These are phyloP conservation scores for Daldinia caldariorum DNA, from an alignment of 495 filamentous ascomycete species.

Conservation along the genomic window DNA sequence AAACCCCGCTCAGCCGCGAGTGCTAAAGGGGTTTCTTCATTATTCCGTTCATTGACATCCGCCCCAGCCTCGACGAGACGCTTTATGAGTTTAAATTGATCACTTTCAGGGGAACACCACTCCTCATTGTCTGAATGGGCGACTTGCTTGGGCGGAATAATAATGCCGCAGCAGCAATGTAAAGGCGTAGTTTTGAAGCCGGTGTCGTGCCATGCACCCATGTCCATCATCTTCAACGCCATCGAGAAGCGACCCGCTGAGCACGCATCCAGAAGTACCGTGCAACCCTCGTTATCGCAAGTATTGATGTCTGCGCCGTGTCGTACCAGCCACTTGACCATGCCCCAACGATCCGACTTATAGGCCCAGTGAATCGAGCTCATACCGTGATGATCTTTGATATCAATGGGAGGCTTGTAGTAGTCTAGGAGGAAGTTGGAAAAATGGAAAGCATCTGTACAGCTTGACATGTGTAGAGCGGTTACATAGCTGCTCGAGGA, in stretches of 20 bases:
- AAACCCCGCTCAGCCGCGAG: conserved; percentile 7
- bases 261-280: conserved; percentile 19
- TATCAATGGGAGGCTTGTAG: conserved; percentile 14
- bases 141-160: too few relatives aligned
- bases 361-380: conserved; percentile 23
- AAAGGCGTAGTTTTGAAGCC: background rate
- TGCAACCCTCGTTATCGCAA: background rate
- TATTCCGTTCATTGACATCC: conserved; percentile 9
- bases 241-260: background rate
- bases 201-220: background rate
- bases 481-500: conserved; percentile 12
- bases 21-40: conserved; percentile 7
- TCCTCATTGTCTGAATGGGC: background rate
- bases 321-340: conserved; percentile 8
- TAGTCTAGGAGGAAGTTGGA: conserved; percentile 7
- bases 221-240: background rate
- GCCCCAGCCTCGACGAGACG: conserved; percentile 10
- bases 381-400: conserved; percentile 15
- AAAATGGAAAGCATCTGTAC: background rate
- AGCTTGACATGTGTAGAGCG: conserved; percentile 17
- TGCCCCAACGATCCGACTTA: conserved; percentile 1
- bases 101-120: background rate
- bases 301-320: conserved; percentile 12
- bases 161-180: background rate
- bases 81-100: conserved; percentile 5